These are phyloP conservation scores for Rhizophagus sp. DNA, from an alignment of 192 early-diverging fungal genomes.

Conservation along the genomic window DNA sequence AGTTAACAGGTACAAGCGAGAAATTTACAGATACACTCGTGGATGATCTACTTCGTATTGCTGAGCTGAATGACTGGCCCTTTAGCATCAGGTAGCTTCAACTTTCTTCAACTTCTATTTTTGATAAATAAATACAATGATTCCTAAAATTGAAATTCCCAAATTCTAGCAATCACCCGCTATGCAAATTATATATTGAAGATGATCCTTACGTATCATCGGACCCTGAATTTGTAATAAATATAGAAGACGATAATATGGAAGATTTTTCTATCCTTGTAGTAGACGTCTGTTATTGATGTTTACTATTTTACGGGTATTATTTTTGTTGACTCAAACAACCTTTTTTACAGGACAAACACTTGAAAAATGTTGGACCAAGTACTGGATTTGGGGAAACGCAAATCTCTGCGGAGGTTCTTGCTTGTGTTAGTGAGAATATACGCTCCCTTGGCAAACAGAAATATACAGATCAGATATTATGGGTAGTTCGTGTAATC, in stretches of 20 bases:
- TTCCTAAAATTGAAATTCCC: no score
- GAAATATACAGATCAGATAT: neutral
- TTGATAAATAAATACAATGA: no score
- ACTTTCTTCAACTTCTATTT: no score
- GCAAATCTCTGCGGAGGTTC: slow-evolving; percentile 1
- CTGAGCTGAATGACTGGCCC: slow-evolving; percentile 14
- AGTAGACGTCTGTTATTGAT: neutral
- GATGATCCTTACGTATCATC: neutral
- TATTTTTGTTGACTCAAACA: neutral
- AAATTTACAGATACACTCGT: neutral
- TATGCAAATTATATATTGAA: neutral
- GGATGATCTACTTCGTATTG: neutral
- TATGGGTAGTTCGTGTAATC: neutral
- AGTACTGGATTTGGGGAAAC: neutral
- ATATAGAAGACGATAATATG: neutral
- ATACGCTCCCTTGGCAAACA: neutral
- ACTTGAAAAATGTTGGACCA: neutral
- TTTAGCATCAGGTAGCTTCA: no score
- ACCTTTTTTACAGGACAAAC: slow-evolving; percentile 15
- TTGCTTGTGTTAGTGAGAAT: slow-evolving; percentile 10
- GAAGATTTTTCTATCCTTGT: no score
- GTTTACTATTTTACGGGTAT: neutral
- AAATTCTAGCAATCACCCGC: no score
- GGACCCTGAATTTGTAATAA: neutral
- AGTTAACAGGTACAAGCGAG: neutral